phyloP scores from a whole-genome alignment of 2,329 filamentous ascomycete genomes.

The Teratosphaeria viscida region DNA sequence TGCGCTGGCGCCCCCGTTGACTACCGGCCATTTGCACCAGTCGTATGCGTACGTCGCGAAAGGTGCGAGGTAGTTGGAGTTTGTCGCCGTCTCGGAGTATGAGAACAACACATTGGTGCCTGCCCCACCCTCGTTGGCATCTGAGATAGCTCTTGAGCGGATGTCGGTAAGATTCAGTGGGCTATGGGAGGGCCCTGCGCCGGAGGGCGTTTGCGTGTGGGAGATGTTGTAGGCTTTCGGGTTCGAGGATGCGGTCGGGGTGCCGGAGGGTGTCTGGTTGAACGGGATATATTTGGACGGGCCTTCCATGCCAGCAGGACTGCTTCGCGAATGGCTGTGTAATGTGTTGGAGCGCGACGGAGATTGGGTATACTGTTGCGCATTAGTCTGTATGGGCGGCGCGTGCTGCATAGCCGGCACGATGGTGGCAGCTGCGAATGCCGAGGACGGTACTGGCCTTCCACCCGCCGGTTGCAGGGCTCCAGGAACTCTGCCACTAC shows the following conservation, averaged over 20 bases:
- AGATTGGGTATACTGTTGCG: constrained; percentile 47
- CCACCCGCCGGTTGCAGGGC: constrained; percentile 43
- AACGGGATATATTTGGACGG: constrained; percentile 51
- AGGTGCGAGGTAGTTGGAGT: constrained; percentile 86
- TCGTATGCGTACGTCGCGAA: constrained; percentile 96
- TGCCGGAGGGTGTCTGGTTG: constrained; percentile 51
- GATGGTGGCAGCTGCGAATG: constrained; percentile 48
- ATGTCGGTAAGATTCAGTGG: constrained; percentile 89
- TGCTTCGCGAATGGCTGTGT: constrained; percentile 76
- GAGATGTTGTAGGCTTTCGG: constrained; percentile 50
- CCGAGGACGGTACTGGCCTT: constrained; percentile 42
- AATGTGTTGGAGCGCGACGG: constrained; percentile 57
- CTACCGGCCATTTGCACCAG: constrained; percentile 96
- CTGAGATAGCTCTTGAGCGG: constrained; percentile 72
- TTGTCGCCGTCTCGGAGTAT: constrained; percentile 54
- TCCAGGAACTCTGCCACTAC: constrained; percentile 40
- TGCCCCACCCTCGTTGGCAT: constrained; percentile 59
- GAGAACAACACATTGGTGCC: constrained; percentile 52
- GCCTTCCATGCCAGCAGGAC: constrained; percentile 50
- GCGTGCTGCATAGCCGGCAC: constrained; percentile 42
- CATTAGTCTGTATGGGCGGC: constrained; percentile 37
- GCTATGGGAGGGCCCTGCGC: constrained; percentile 59
- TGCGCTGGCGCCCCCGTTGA: constrained; percentile 57
- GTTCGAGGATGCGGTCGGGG: constrained; percentile 25
- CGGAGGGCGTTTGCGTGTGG: constrained; percentile 44